These are phyloP conservation scores for Magnaporthiopsis poae DNA, from an alignment of 2,329 filamentous ascomycete species.

Conservation along the genomic window DNA sequence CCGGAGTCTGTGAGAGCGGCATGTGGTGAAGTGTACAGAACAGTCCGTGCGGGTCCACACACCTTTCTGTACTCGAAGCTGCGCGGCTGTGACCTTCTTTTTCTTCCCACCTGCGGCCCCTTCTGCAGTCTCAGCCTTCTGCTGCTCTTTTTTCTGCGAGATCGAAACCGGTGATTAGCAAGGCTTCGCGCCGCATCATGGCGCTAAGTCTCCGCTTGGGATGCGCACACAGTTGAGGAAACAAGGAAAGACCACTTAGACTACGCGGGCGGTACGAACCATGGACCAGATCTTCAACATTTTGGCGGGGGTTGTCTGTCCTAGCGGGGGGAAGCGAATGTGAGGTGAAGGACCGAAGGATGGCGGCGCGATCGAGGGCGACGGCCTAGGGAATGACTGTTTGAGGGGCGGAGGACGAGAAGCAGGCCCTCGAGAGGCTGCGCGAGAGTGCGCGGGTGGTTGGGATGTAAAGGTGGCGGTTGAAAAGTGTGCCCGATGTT, in stretches of 20 bases:
- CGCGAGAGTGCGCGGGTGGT: neutral
- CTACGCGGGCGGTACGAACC: constrained; percentile 40
- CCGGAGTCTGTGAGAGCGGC: no score
- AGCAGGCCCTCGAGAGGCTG: neutral
- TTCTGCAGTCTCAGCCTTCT: constrained; percentile 80
- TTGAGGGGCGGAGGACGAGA: neutral
- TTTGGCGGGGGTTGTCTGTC: constrained; percentile 30
- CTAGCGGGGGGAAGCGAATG: neutral
- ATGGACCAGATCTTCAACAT: constrained; percentile 99
- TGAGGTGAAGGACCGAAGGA: constrained; percentile 1
- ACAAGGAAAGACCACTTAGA: no score
- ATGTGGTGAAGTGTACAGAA: neutral
- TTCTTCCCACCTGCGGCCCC: constrained; percentile 66
- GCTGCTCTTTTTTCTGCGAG: constrained; percentile 83
- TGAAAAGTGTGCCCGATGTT: neutral
- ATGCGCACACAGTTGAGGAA: neutral
- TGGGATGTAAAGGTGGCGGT: neutral
- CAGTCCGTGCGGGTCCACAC: constrained; percentile 12
- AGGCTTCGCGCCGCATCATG: neutral
- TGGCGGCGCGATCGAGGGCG: neutral
- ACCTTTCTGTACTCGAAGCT: constrained; percentile 95
- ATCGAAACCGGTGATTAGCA: neutral
- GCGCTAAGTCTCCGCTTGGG: neutral
- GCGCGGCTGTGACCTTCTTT: constrained; percentile 96
- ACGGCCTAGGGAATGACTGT: neutral